Conservation (phyloP, 2,329 filamentous ascomycete species). For the Aspergillus felis region DNA sequence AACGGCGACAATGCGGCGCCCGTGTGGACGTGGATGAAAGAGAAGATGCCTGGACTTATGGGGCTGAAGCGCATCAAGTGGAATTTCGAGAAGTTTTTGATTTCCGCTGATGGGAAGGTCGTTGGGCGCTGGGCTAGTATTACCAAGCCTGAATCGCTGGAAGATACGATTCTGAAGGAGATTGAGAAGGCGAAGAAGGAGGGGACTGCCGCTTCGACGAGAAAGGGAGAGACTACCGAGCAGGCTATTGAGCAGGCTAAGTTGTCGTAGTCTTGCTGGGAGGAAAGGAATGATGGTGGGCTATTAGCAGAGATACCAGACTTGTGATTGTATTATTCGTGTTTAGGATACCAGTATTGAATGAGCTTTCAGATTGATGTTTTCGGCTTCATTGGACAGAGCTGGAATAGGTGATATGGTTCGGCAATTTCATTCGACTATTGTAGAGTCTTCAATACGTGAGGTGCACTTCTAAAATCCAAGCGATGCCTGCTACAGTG, state of each 20-base stretch:
- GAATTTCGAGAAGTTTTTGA: constrained; percentile 99
- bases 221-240: constrained; percentile 5
- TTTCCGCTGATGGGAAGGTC: constrained; percentile 81
- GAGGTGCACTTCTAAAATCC: too few relatives aligned
- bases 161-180: constrained; percentile 71
- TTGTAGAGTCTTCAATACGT: too few relatives aligned
- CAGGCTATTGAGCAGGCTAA: constrained; percentile 20
- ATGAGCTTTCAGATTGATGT: neutral
- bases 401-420: too few relatives aligned
- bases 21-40: constrained; percentile 71
- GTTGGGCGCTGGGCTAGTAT: constrained; percentile 82
- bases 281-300: neutral
- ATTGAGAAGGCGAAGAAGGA: constrained; percentile 54
- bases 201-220: constrained; percentile 24
- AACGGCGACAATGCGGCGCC: constrained; percentile 81
- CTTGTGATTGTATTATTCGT: constrained; percentile 5
- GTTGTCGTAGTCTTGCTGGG: constrained; percentile 13
- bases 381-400: too few relatives aligned
- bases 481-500: too few relatives aligned
- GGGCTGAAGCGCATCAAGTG: constrained; percentile 93
- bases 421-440: too few relatives aligned
- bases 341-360: neutral
- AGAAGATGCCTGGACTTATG: constrained; percentile 71
- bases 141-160: constrained; percentile 78
- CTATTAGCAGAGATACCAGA: constrained; percentile 5